A percentile compares a stretch with the other conserved stretches of the same genome.
Evolutionary conservation across 2,329 filamentous ascomycete species (phyloP).

Genomic region (Trichoderma asperellum): DNA sequence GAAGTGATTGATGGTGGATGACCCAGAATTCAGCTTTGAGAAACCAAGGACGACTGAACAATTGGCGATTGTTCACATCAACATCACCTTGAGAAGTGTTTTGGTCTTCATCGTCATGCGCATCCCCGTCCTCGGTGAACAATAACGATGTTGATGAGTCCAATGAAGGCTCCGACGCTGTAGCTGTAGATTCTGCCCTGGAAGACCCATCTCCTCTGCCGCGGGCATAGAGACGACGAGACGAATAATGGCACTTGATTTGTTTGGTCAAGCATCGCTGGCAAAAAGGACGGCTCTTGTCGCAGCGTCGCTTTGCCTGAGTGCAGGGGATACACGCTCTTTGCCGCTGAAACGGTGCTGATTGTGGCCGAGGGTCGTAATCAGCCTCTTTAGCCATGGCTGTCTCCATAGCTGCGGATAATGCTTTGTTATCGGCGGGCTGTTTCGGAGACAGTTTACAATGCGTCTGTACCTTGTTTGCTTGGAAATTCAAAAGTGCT

Average conservation of each 20-base stretch:
- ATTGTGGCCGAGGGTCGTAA: background rate
- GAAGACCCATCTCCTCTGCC: background rate
- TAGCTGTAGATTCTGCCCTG: background rate
- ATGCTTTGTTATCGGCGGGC: background rate
- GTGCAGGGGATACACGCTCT: conserved; percentile 45
- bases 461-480: background rate
- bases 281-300: conserved; percentile 42
- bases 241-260: conserved; percentile 35
- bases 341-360: background rate
- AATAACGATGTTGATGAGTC: background rate
- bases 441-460: background rate
- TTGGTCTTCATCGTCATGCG: background rate
- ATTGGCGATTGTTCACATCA: background rate
- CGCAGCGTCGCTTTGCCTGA: conserved; percentile 45
- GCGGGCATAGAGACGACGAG: conserved; percentile 26
- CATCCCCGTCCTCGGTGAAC: background rate
- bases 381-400: background rate
- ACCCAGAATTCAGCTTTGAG: conserved; percentile 32
- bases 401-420: conserved; percentile 5
- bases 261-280: conserved; percentile 39
- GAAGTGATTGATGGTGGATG: conserved; percentile 18
- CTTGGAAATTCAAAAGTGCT: background rate
- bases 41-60: conserved; percentile 29
- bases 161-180: background rate
- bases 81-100: no score